These are phyloP conservation scores for Spergularia bocconei DNA, from an alignment of 148 eudicot genomes.

Conservation along the genomic window DNA sequence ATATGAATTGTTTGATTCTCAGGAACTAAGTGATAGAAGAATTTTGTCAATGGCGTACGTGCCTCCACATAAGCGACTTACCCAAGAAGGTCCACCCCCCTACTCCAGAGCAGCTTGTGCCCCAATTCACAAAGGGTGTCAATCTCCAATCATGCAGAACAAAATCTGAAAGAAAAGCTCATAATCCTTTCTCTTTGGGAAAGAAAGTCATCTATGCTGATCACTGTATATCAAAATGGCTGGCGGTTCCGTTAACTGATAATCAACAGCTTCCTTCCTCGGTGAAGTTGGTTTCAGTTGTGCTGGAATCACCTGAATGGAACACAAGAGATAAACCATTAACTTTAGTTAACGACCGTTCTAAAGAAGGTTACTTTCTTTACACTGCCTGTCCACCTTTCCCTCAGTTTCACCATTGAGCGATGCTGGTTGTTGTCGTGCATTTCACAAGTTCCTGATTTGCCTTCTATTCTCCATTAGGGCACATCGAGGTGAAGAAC, in stretches of 20 bases:
- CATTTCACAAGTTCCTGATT: neutral
- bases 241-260: conserved; percentile 18
- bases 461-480: neutral
- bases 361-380: conserved; percentile 15
- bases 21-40: neutral
- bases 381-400: neutral
- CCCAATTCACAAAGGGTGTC: conserved; percentile 12
- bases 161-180: neutral
- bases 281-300: conserved; percentile 16
- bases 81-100: conserved; percentile 5
- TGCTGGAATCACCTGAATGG: neutral
- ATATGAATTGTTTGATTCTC: neutral
- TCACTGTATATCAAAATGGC: conserved; percentile 17
- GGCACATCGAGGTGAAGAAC: conserved; percentile 5
- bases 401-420: neutral
- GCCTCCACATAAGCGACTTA: conserved; percentile 28
- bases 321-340: conserved; percentile 14
- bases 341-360: neutral
- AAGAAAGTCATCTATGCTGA: conserved; percentile 9
- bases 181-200: neutral
- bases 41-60: conserved; percentile 17
- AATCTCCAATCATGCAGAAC: neutral
- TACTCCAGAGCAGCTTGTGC: conserved; percentile 9
- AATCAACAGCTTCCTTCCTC: conserved; percentile 17
- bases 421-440: neutral